Evolutionary conservation across 805 yeast genomes (phyloP), one percentile per base, ranked within the genome.

Genomic region (Schwanniomyces sp.): DNA sequence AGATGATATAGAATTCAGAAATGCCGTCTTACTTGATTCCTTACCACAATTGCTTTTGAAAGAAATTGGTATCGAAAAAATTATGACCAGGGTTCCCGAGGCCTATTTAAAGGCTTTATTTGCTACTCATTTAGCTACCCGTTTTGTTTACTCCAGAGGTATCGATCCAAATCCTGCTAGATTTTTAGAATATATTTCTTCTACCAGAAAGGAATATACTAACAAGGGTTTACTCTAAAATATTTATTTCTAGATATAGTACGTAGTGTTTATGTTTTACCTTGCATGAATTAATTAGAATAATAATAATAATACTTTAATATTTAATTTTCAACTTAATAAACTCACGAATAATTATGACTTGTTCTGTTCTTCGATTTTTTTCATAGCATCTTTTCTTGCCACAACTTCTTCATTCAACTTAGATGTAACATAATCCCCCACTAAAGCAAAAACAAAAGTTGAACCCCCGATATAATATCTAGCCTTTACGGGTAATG

Each of bases 91-190:
- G 59, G 94, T 92, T 34, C 99, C 99, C 16, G 88, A 79, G 48
- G 80, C 95, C 44, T 94, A 92, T 66, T 75, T 92, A 64, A 85
- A 83, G 62, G 96, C 97, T 3, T 81, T 92, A 56, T 88, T 92
- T 62, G 95, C 96, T 40, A 86, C 94, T 30, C 85, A 82, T 61
- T 75, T 91, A 58, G 91, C 96, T 9, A 86, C 96, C 41, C 78
- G 86, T 41, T 91, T 87, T 67, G 95, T 91, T 46, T 91, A 91
- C 69, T 76, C 86, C 25, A 78, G 85, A 61, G 97, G 97, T 47
- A 75, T 83, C 49, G 88, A 82, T 52, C 82, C 92, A 40, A 88
- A 89, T 66, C 95, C 88, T 27, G 89, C 89, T 45, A 82, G 77
- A 56, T 85, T 85, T 68, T 78, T 85, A 64, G 90, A 84, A 60